Conservation (phyloP, 495 filamentous ascomycete genomes). For the Penicillium pulvis region DNA sequence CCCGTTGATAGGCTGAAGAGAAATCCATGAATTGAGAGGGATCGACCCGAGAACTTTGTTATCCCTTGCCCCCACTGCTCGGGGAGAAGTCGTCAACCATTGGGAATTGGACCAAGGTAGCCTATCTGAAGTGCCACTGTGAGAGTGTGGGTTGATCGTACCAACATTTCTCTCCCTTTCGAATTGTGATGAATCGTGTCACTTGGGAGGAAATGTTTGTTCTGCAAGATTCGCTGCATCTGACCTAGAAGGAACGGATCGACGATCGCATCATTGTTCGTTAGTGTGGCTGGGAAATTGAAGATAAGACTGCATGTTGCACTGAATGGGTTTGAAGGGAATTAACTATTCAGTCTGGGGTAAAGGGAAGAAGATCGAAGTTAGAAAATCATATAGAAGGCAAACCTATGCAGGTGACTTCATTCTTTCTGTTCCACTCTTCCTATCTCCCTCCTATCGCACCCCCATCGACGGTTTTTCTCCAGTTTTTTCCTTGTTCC, state of each 20-base stretch:
- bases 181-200: not conserved
- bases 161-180: not conserved
- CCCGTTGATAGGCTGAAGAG: conserved; percentile 15
- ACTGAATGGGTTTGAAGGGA: not conserved
- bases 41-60: conserved; percentile 25
- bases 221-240: not conserved
- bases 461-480: not conserved
- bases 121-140: not conserved
- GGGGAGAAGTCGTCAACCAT: conserved; percentile 3
- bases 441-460: not conserved
- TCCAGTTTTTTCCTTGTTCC: not conserved
- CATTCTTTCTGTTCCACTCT: not conserved
- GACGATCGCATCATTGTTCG: not conserved
- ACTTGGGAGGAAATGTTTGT: not conserved
- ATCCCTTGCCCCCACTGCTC: conserved; percentile 17
- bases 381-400: not conserved
- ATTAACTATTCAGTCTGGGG: not conserved
- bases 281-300: not conserved
- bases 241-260: not conserved
- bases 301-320: conserved; percentile 2
- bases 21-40: conserved; percentile 10
- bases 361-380: not conserved
- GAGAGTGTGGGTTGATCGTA: not conserved
- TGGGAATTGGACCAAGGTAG: conserved; percentile 8
- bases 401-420: not conserved